Conservation (phyloP, 352 stramenopile genomes). For the Phytophthora megakarya region DNA sequence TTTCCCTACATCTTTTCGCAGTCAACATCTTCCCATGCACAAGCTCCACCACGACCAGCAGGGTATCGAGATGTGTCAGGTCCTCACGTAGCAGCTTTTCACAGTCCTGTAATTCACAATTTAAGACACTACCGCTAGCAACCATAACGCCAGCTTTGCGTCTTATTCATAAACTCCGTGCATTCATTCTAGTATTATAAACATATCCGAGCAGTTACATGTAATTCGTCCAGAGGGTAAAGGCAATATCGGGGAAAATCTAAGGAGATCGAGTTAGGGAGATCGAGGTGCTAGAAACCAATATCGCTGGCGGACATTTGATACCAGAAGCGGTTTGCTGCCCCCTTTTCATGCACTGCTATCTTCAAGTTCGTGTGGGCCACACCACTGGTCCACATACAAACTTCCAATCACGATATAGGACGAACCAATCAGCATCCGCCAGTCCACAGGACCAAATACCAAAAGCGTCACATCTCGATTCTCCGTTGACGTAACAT, state of each 20-base stretch:
- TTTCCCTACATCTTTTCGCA: conserved; percentile 32
- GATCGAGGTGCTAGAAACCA: no score
- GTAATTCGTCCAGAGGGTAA: no score
- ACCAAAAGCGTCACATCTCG: conserved; percentile 18
- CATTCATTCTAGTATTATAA: no score
- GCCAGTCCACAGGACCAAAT: neutral
- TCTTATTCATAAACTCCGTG: neutral
- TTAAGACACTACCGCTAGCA: neutral
- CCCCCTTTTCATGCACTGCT: conserved; percentile 9
- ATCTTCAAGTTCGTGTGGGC: conserved; percentile 29
- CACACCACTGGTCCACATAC: conserved; percentile 14
- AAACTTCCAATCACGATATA: conserved; percentile 41
- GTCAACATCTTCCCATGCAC: conserved; percentile 41
- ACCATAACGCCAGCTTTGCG: neutral
- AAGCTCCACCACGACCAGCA: conserved; percentile 38
- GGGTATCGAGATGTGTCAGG: neutral
- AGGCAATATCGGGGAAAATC: no score
- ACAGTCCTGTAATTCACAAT: conserved; percentile 17
- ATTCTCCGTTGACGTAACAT: conserved; percentile 30
- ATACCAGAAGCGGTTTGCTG: conserved; percentile 13
- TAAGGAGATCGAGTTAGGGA: no score
- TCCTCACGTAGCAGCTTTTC: conserved; percentile 4
- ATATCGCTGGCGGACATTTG: neutral
- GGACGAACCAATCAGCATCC: conserved; percentile 37
- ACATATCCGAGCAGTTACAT: no score